phyloP scores from a whole-genome alignment of 2,329 filamentous ascomycete genomes.

The Botrytis deweyae region DNA sequence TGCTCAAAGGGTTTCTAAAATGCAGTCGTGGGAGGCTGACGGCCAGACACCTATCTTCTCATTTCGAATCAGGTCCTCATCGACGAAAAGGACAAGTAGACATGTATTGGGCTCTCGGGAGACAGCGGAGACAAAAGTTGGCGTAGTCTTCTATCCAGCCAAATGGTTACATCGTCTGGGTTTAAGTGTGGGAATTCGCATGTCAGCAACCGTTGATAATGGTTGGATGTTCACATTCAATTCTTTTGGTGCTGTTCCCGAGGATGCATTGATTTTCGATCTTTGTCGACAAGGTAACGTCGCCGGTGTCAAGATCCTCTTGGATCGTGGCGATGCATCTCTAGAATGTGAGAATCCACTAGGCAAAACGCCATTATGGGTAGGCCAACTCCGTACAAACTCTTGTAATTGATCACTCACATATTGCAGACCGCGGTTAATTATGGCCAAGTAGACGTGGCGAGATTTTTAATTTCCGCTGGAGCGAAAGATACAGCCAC shows the following conservation, averaged over 20 bases:
- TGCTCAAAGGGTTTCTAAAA: not conserved
- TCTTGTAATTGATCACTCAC: not conserved
- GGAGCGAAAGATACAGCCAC: not conserved
- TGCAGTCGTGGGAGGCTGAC: not conserved
- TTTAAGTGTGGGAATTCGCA: not conserved
- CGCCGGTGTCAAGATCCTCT: conserved; percentile 16
- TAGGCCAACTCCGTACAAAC: not conserved
- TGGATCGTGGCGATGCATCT: conserved; percentile 6
- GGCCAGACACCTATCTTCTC: conserved; percentile 3
- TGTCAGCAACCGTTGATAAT: not conserved
- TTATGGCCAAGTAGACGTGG: conserved; percentile 6
- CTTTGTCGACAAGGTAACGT: conserved; percentile 5
- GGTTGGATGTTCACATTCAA: conserved; percentile 4
- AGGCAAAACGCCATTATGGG: not conserved
- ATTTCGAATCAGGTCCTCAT: not conserved
- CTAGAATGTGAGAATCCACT: not conserved
- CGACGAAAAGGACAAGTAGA: not conserved
- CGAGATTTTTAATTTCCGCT: not conserved
- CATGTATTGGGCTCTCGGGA: not conserved
- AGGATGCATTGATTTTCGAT: conserved; percentile 14
- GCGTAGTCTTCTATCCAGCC: not conserved
- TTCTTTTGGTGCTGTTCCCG: not conserved
- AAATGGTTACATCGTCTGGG: conserved; percentile 1
- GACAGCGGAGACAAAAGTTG: not conserved
- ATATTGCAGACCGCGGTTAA: not conserved